Base-by-base conservation (phyloP, 352 stramenopile genomes). In the Phytophthora meadii region DNA sequence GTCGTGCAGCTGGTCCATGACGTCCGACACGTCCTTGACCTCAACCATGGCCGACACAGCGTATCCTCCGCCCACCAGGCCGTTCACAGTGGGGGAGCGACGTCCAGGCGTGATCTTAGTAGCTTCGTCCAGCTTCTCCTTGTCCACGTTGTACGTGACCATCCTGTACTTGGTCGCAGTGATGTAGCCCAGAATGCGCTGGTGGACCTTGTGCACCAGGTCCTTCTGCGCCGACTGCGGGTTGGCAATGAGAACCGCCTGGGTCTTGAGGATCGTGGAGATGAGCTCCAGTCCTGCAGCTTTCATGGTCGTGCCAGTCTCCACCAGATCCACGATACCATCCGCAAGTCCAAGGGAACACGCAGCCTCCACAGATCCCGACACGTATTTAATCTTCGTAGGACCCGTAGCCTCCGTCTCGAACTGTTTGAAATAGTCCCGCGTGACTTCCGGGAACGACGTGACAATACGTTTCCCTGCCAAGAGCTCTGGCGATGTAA, bases 241-340 rank as follows among this genome's bases (percentile, higher is more conserved):
- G 72, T 97, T 97, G 39, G 87, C 76, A 60, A 96, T 96, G 37
- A 99, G 84, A 56, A 99, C 90, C 44, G 96, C 90, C 79, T 99
- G 70, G 5, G 88, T 97, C 34, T 83, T 74, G 44, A 99, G 74
- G 67, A 99, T 97, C 17, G 95, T 97, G 32, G 85, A 92, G 54
- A 99, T 88, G 39, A 99, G 79, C 76, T 99, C 96, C 36, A 99
- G 74, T 1, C 97, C 97, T 19, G 97, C 97, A 27, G 97, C 97
- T 69, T 94, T 97, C 97, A 99, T 99, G 25, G 97, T 99, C 34
- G 97, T 99, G 27, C 97, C 97, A 10, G 97, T 99, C 81, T 99
- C 97, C 12, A 99, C 97, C 25, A 99, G 83, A 87, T 99, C 97
- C 27, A 99, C 97, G 60, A 99, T 98, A 44, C 95, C 97, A 75